Conservation (phyloP, 345 rosid genomes). For the Lepidium africanum region DNA sequence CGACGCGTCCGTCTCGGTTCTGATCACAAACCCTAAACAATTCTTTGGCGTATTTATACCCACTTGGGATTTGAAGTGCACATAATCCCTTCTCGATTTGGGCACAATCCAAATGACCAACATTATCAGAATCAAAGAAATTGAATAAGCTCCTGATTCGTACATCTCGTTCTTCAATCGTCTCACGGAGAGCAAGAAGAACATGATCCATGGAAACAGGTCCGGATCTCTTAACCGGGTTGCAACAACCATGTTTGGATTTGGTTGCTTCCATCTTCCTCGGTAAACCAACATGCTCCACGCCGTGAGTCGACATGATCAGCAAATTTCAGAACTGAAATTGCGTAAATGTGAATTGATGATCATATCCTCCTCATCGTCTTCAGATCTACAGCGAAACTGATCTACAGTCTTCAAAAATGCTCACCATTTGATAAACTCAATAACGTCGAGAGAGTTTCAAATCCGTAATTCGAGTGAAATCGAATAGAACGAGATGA, state of each 20-base stretch:
- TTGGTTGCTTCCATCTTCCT: constrained; percentile 26
- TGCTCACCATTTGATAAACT: neutral
- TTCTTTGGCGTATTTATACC: constrained; percentile 60
- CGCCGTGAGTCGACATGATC: constrained; percentile 40
- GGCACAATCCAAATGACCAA: constrained; percentile 45
- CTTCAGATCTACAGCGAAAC: constrained; percentile 12
- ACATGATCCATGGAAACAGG: constrained; percentile 63
- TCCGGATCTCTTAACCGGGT: constrained; percentile 44
- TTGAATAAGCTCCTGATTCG: constrained; percentile 48
- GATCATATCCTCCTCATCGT: constrained; percentile 1
- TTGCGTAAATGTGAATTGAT: neutral
- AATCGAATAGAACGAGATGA: neutral
- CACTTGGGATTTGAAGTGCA: constrained; percentile 56
- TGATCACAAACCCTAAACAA: constrained; percentile 61
- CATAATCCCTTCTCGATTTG: constrained; percentile 59
- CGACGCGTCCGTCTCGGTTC: constrained; percentile 55
- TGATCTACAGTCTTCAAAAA: neutral
- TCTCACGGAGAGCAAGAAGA: constrained; percentile 55
- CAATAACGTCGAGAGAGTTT: neutral
- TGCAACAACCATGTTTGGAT: constrained; percentile 31
- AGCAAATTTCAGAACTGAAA: neutral
- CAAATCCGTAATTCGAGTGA: neutral
- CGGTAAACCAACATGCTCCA: constrained; percentile 43
- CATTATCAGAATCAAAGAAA: constrained; percentile 45
- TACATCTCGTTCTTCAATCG: constrained; percentile 50